Evolutionary conservation across 148 eudicot species (phyloP), one percentile per base, ranked within the genome.

Genomic region (Camellia granthamiana): DNA sequence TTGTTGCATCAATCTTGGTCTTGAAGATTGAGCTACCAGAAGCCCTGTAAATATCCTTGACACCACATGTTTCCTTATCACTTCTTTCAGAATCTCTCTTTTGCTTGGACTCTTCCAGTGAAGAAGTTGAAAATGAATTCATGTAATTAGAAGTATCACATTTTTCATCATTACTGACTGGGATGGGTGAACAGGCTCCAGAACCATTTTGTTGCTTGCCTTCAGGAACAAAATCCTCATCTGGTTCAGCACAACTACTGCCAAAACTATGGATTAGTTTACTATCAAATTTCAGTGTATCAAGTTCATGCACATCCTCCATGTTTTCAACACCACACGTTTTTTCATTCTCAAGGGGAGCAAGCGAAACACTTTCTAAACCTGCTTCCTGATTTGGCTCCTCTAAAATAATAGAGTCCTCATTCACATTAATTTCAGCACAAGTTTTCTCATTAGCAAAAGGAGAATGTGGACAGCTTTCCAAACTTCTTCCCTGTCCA

Each of bases 341-440:
- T 71, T 85, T 77, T 69, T 78, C 80, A 76, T 72, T 65, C 69
- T 79, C 76, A 15, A 74, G 65, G 10, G 75, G 72, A 80, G 82
- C 81, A 81, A 55, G 62, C 78, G 84, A 77, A 78, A 80, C 69
- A 81, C 51, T 81, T 68, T 84, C 83, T 41, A 86, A 73, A 72
- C 71, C 82, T 63, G 51, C 60, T 58, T 56, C 76, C 70, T 77
- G 86, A 77, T 41, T 72, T 63, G 83, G 59, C 55, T 71, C 77
- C 74, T 66, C 79, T 7, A 42, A 54, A 47, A 6, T 19, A 44
- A 18, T 54, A 66, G 72, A 60, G 44, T 79, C 78, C 76, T 74
- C 76, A 63, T 69, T 21, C 63, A 30, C 83, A 69, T 46, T 77
- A 52, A 77, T 78, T 74, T 59, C 81, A 62, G 59, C 81, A 82